Evolutionary conservation across 2,329 filamentous ascomycete genomes (phyloP), one percentile per base, ranked within the genome.

Genomic region (Teratosphaeria viscida): DNA sequence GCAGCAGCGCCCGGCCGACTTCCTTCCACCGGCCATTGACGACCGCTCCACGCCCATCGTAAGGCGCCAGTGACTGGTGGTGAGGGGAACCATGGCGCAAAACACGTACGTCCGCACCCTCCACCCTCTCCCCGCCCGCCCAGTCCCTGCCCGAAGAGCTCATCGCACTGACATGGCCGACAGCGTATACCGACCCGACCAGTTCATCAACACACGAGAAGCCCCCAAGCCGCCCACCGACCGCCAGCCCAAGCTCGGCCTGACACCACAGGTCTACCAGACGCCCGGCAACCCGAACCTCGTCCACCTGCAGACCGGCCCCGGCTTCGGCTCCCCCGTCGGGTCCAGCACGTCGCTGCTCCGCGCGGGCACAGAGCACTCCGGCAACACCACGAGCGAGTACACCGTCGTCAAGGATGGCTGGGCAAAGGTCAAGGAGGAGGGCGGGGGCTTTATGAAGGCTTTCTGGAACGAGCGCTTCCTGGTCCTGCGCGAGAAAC

Each of bases 141-240:
- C 55, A 54, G 43, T 49, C 43, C n/a, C 43, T 23, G 43, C 43
- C 26, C 16, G 8, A 32, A 32, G 5, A 8, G 19, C 26, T 19
- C 16, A 47, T 43, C 47, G 55, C 39, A 26, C 39, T 23, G 39
- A 35, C 19, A 57, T 39, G 35, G 52, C 34, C 35, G 32, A 7
- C 71, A 84, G 82, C 65, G 79, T 84, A 69, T 87, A 86, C 74
- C 77, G 81, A 52, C 76, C 81, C 62, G 81, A 82, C 64, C 83
- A 85, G 68, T 97, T 97, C 78, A 95, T 97, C 89, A 97, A 97
- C 75, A 91, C 94, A 63, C 91, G 94, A 65, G 92, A 94, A 68
- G 92, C 94, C 66, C 94, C 94, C 65, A 87, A 89, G 69, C 92
- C 94, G 62, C 94, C 92, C 23, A 86, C 83, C 61, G 89, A 94